These are phyloP conservation scores for Epichloe gansuensis DNA, from an alignment of 2,329 filamentous ascomycete species.

Conservation along the genomic window DNA sequence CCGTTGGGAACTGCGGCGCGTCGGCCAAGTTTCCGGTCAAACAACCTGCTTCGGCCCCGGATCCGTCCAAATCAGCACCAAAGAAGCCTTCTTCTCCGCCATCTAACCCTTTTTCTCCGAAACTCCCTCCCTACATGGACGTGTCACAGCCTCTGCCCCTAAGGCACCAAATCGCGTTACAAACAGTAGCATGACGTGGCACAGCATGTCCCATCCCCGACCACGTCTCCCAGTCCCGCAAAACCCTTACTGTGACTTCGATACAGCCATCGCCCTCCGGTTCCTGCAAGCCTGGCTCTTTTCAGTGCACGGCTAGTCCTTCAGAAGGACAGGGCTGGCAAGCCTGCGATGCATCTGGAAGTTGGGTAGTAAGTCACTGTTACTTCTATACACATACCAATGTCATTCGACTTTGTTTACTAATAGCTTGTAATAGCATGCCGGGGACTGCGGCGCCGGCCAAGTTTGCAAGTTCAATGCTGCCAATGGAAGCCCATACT, in stretches of 20 bases:
- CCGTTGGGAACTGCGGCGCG: neutral
- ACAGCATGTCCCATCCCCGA: neutral
- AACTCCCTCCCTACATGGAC: neutral
- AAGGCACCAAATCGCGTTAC: neutral
- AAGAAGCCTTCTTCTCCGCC: neutral
- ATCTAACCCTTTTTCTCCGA: neutral
- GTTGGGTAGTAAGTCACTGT: slow-evolving; percentile 1
- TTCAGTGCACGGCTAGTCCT: neutral
- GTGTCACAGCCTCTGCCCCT: neutral
- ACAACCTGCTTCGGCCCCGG: neutral
- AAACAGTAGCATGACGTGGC: neutral
- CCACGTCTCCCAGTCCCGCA: neutral
- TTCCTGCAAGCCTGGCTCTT: slow-evolving; percentile 1
- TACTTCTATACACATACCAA: neutral
- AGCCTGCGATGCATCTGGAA: neutral
- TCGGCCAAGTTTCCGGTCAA: neutral
- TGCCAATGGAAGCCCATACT: slow-evolving; percentile 1
- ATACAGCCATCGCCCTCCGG: neutral
- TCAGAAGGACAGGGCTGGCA: neutral
- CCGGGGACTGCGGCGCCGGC: neutral
- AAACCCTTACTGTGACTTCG: neutral
- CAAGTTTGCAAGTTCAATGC: slow-evolving; percentile 2
- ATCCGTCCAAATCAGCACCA: neutral
- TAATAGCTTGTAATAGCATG: neutral
- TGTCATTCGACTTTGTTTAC: neutral